A percentile compares a stretch with the other conserved stretches of the same genome.
Conservation (phyloP, 441 rosid genomes). For the Biscutella laevigata region DNA sequence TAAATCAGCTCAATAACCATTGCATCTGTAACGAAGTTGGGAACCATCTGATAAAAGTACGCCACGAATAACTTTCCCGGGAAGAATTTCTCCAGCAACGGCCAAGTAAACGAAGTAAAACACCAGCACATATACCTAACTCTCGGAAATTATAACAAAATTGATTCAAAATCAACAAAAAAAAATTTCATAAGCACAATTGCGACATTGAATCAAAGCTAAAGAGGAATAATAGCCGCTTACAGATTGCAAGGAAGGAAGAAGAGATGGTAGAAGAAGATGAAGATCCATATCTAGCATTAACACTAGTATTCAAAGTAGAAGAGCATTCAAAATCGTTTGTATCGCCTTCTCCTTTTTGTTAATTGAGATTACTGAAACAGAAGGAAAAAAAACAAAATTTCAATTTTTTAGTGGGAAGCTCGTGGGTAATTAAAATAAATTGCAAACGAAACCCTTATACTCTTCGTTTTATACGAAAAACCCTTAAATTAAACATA, state of each 20-base stretch:
- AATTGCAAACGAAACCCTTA: neutral
- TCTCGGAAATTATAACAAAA: neutral
- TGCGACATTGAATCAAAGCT: neutral
- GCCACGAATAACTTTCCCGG: conserved; percentile 68
- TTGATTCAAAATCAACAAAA: neutral
- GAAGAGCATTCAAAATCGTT: conserved; percentile 17
- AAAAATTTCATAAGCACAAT: neutral
- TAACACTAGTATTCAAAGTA: neutral
- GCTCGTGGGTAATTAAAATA: neutral
- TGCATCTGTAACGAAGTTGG: conserved; percentile 65
- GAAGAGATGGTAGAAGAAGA: conserved; percentile 32
- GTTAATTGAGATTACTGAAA: neutral
- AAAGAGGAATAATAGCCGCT: conserved; percentile 20
- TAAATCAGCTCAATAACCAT: conserved; percentile 35
- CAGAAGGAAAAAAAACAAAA: neutral
- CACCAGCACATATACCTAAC: conserved; percentile 40
- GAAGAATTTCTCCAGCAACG: conserved; percentile 55
- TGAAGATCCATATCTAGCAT: conserved; percentile 49
- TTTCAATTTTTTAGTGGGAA: conserved; percentile 21
- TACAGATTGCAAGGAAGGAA: conserved; percentile 66
- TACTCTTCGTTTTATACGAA: neutral
- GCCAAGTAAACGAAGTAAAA: conserved; percentile 63
- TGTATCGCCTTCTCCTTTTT: conserved; percentile 18
- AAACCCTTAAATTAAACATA: neutral
- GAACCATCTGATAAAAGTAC: conserved; percentile 61